Conservation (phyloP, 2,329 filamentous ascomycete genomes). For the Aspergillus udagawae region DNA sequence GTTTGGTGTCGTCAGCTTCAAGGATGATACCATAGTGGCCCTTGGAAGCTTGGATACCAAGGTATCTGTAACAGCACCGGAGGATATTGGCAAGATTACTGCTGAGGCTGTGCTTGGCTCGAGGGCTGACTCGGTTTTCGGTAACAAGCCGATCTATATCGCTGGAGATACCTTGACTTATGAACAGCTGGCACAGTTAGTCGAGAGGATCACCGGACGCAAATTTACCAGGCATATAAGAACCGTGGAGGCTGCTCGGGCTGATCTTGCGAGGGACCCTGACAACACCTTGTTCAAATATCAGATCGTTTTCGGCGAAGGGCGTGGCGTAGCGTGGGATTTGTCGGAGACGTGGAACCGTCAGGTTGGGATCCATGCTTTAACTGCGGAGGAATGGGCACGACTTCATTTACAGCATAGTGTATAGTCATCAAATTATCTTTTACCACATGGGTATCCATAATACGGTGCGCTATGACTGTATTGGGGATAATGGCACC, state of each 20-base stretch:
- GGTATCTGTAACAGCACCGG: slow-evolving; percentile 60
- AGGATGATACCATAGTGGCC: slow-evolving; percentile 43
- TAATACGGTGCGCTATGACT: no score
- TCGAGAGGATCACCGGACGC: slow-evolving; percentile 45
- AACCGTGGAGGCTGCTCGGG: slow-evolving; percentile 32
- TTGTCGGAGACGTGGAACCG: slow-evolving; percentile 51
- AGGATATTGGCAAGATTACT: slow-evolving; percentile 60
- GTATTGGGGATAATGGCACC: no score
- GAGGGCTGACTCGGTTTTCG: slow-evolving; percentile 23
- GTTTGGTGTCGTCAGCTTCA: slow-evolving; percentile 60
- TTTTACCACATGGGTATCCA: neutral
- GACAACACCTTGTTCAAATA: slow-evolving; percentile 56
- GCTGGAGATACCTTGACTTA: slow-evolving; percentile 63
- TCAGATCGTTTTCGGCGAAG: slow-evolving; percentile 55
- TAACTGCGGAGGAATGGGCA: slow-evolving; percentile 18
- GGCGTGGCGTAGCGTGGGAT: slow-evolving; percentile 58
- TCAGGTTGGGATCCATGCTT: slow-evolving; percentile 40
- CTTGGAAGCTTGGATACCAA: slow-evolving; percentile 59
- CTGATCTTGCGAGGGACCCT: slow-evolving; percentile 46
- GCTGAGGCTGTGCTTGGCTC: slow-evolving; percentile 48
- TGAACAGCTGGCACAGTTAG: slow-evolving; percentile 48
- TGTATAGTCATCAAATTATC: neutral
- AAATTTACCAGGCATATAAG: slow-evolving; percentile 44
- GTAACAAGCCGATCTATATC: slow-evolving; percentile 51
- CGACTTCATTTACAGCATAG: neutral